Conservation (phyloP, 306 rosid genomes). For the Lathyrus oleraceus region DNA sequence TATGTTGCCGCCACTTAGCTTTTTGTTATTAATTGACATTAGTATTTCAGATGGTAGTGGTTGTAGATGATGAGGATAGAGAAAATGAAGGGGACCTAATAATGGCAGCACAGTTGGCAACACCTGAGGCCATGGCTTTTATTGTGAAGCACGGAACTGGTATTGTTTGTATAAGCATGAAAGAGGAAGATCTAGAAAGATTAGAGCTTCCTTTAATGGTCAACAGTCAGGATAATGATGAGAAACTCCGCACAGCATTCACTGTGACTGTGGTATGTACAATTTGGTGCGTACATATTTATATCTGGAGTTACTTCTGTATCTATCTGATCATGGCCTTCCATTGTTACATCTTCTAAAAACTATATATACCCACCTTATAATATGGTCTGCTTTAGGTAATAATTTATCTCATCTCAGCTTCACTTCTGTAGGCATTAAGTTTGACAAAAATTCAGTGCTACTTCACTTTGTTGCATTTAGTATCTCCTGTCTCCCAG, state of each 20-base stretch:
- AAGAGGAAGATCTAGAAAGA: conserved; percentile 78
- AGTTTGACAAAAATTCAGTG: conserved; percentile 22
- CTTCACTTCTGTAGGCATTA: conserved; percentile 24
- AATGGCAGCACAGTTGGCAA: conserved; percentile 80
- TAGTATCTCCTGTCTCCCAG: not conserved
- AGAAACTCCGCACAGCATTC: conserved; percentile 78
- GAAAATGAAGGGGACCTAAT: conserved; percentile 92
- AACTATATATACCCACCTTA: not conserved
- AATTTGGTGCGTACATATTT: conserved; percentile 23
- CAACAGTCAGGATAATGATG: conserved; percentile 63
- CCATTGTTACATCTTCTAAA: conserved; percentile 29
- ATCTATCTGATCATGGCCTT: conserved; percentile 42
- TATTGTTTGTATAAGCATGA: conserved; percentile 84
- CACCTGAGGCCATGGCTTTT: conserved; percentile 96
- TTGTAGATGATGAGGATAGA: conserved; percentile 87
- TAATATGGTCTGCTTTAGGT: conserved; percentile 4
- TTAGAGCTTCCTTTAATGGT: conserved; percentile 82
- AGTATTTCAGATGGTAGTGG: conserved; percentile 67
- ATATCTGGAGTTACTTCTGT: conserved; percentile 31
- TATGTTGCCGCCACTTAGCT: conserved; percentile 12
- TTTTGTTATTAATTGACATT: conserved; percentile 28
- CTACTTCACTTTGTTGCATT: not conserved
- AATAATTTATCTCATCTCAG: conserved; percentile 15
- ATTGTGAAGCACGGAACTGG: conserved; percentile 90
- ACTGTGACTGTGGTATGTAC: conserved; percentile 84